These are phyloP conservation scores for Neospora caninum DNA, from an alignment of 169 alveolate species.

Conservation along the genomic window DNA sequence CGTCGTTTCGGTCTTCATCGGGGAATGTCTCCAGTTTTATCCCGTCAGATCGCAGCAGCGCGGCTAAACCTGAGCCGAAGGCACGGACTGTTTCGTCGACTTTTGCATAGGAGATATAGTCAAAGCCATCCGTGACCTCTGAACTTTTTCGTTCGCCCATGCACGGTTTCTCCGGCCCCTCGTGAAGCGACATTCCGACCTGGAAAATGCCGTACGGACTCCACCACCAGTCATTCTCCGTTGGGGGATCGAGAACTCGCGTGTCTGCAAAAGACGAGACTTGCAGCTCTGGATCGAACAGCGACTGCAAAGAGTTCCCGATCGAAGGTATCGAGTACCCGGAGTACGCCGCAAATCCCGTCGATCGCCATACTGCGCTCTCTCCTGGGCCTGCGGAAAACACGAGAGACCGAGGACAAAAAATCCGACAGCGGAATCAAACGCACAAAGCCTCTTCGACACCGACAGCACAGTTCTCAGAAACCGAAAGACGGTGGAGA, in stretches of 20 bases:
- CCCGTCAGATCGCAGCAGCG: not conserved
- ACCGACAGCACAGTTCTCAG: too few species aligned
- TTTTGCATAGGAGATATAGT: not conserved
- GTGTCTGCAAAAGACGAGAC: not conserved
- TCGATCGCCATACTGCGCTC: conserved; percentile 22
- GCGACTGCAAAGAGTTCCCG: not conserved
- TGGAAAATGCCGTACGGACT: conserved; percentile 17
- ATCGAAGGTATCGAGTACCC: not conserved
- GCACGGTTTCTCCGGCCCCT: conserved; percentile 12
- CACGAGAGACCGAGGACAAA: not conserved
- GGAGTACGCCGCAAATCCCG: conserved; percentile 2
- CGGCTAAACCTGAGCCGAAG: conserved; percentile 15
- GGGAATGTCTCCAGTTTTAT: not conserved
- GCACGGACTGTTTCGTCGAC: conserved; percentile 14
- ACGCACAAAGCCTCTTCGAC: too few species aligned
- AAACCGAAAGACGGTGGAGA: not conserved
- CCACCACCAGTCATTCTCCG: not conserved
- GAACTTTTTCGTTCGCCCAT: not conserved
- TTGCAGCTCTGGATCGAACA: not conserved
- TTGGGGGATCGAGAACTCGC: not conserved
- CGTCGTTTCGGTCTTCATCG: conserved; percentile 14
- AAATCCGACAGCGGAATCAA: not conserved
- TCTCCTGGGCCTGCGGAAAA: not conserved
- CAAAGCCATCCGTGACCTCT: not conserved
- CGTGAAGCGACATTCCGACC: not conserved